These are phyloP conservation scores for Myxozyma geophila DNA, from an alignment of 805 yeast genomes.

Conservation along the genomic window DNA sequence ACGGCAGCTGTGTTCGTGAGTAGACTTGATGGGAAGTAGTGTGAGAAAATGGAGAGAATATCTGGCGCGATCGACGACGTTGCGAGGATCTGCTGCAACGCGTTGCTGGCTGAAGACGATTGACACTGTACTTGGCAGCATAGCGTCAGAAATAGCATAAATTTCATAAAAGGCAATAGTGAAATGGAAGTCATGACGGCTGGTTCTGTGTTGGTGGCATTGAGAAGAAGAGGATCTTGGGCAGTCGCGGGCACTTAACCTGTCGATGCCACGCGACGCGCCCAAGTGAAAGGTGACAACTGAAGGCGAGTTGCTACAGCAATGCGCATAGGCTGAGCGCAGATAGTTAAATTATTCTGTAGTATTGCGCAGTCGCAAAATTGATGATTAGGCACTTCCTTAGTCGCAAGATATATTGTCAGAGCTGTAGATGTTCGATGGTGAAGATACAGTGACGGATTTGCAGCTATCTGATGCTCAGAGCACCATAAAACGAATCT, in stretches of 20 bases:
- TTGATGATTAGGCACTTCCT: too few relatives aligned
- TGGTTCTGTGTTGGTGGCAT: background rate
- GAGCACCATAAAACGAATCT: too few relatives aligned
- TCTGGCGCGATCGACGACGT: slow-evolving; percentile 19
- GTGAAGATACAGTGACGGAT: too few relatives aligned
- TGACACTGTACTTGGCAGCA: background rate
- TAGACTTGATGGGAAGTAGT: slow-evolving; percentile 27
- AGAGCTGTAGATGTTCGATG: too few relatives aligned
- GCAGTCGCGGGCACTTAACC: background rate
- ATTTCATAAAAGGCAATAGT: background rate
- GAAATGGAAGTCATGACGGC: background rate
- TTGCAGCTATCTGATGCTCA: too few relatives aligned
- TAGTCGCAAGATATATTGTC: too few relatives aligned
- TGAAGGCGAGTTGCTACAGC: background rate
- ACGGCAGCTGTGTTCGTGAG: slow-evolving; percentile 22
- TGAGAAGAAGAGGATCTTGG: background rate
- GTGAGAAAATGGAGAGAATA: slow-evolving; percentile 24
- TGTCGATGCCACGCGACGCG: background rate
- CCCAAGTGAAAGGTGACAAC: background rate
- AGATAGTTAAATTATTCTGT: too few relatives aligned
- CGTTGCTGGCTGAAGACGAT: slow-evolving; percentile 10
- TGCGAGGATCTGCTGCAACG: slow-evolving; percentile 9
- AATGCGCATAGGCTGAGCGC: too few relatives aligned
- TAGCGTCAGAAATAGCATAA: background rate
- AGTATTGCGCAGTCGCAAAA: too few relatives aligned